phyloP scores from a whole-genome alignment of 2,329 filamentous ascomycete genomes.

The Lachnellula subtilissima region DNA sequence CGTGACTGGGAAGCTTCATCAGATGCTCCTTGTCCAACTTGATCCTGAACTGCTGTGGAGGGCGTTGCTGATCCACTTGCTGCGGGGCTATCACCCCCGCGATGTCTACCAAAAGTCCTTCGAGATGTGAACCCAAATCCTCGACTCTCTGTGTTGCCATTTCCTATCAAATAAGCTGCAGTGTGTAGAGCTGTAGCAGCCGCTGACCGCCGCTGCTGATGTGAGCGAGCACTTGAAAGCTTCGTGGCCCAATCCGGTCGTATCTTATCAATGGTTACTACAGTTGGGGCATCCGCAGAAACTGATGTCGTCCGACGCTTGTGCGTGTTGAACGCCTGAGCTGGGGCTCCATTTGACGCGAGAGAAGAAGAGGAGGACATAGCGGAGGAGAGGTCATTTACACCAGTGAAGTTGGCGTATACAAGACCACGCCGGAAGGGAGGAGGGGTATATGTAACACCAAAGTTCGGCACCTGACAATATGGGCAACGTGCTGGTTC shows the following conservation, averaged over 20 bases:
- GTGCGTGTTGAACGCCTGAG: slow-evolving; percentile 18
- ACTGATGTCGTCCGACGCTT: slow-evolving; percentile 63
- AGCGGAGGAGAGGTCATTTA: slow-evolving; percentile 57
- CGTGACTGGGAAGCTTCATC: slow-evolving; percentile 25
- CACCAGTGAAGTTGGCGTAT: slow-evolving; percentile 53
- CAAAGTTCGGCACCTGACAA: slow-evolving; percentile 91
- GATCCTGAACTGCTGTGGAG: slow-evolving; percentile 25
- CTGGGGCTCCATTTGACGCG: slow-evolving; percentile 44
- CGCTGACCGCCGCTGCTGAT: slow-evolving; percentile 80
- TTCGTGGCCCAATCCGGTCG: slow-evolving; percentile 94
- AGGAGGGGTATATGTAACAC: slow-evolving; percentile 88
- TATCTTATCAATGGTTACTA: slow-evolving; percentile 88
- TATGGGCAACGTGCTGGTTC: slow-evolving; percentile 92
- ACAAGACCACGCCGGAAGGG: slow-evolving; percentile 79
- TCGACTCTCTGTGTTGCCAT: slow-evolving; percentile 32
- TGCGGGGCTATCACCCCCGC: slow-evolving; percentile 27
- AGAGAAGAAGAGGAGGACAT: slow-evolving; percentile 86
- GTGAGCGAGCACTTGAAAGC: slow-evolving; percentile 74
- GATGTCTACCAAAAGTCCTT: slow-evolving; percentile 28
- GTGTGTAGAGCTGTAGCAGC: slow-evolving; percentile 92
- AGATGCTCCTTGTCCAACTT: slow-evolving; percentile 22
- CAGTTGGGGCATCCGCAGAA: slow-evolving; percentile 76
- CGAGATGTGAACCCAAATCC: slow-evolving; percentile 28
- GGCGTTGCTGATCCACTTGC: slow-evolving; percentile 30
- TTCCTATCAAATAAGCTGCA: slow-evolving; percentile 84